Evolutionary conservation across 768 basidiomycete genomes (phyloP).

Genomic region (Mrakia frigida): DNA sequence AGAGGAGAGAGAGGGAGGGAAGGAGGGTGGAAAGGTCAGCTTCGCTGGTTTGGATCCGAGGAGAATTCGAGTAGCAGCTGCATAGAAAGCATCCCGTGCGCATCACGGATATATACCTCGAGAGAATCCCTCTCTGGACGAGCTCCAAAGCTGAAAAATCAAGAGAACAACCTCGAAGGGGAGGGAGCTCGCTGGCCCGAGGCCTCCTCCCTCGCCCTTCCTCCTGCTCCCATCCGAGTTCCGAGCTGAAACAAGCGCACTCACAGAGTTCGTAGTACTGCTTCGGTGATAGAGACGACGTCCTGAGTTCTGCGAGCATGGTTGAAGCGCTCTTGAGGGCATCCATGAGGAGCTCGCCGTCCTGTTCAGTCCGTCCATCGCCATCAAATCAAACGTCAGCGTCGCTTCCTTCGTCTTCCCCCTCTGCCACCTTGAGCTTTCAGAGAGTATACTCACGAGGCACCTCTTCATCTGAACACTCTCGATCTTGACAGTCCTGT

Average conservation of each 20-base stretch:
- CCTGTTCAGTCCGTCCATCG: constrained; percentile 50
- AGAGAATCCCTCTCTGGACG: background rate
- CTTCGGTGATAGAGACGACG: constrained; percentile 79
- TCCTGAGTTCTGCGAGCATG: constrained; percentile 94
- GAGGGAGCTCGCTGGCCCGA: background rate
- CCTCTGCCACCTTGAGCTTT: background rate
- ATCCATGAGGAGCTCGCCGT: constrained; percentile 96
- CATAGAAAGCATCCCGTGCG: background rate
- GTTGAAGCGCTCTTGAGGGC: constrained; percentile 93
- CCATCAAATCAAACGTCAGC: constrained; percentile 27
- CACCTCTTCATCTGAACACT: constrained; percentile 93
- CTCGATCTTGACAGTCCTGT: constrained; percentile 48
- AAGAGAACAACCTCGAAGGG: background rate
- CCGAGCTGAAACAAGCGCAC: constrained; percentile 35
- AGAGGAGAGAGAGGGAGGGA: background rate
- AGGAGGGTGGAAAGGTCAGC: constrained; percentile 13
- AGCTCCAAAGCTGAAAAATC: background rate
- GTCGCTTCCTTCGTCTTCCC: background rate
- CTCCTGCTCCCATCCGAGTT: background rate
- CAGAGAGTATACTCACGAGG: constrained; percentile 55
- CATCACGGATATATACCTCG: background rate
- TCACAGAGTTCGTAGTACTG: constrained; percentile 97
- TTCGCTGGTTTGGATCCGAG: background rate
- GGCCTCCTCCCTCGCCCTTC: background rate
- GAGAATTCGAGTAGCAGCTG: background rate